These are phyloP conservation scores for Malus hybrid DNA, from an alignment of 331 rosid species.

Conservation along the genomic window DNA sequence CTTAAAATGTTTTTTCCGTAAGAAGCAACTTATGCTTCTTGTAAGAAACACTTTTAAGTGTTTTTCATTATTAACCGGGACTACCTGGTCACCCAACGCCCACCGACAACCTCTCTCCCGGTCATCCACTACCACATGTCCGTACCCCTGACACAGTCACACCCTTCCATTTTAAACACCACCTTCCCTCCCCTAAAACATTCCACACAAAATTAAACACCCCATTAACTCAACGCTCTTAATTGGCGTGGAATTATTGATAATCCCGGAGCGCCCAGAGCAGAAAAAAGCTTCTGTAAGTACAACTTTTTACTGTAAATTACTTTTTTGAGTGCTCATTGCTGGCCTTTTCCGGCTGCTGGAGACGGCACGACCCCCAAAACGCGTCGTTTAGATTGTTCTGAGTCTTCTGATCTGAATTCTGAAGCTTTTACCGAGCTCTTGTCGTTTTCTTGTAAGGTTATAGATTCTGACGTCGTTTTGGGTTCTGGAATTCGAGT, in stretches of 20 bases:
- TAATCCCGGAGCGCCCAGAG: constrained; percentile 1
- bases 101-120: constrained; percentile 49
- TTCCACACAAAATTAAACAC: neutral
- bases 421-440: neutral
- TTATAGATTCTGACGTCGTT: neutral
- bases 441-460: constrained; percentile 6
- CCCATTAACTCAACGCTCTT: neutral
- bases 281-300: neutral
- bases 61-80: constrained; percentile 16
- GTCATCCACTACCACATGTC: constrained; percentile 8
- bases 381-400: neutral
- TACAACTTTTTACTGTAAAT: neutral
- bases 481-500: constrained; percentile 3
- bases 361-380: neutral
- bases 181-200: neutral
- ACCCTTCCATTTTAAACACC: neutral
- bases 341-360: neutral
- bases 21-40: too few relatives aligned
- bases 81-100: constrained; percentile 26
- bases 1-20: fast-evolving
- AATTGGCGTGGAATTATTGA: neutral
- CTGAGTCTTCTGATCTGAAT: neutral
- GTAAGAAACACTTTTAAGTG: too few relatives aligned
- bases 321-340: neutral
- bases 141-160: neutral